phyloP scores from a whole-genome alignment of 176 grass and related monocot genomes.

The Hordeum marinum region DNA sequence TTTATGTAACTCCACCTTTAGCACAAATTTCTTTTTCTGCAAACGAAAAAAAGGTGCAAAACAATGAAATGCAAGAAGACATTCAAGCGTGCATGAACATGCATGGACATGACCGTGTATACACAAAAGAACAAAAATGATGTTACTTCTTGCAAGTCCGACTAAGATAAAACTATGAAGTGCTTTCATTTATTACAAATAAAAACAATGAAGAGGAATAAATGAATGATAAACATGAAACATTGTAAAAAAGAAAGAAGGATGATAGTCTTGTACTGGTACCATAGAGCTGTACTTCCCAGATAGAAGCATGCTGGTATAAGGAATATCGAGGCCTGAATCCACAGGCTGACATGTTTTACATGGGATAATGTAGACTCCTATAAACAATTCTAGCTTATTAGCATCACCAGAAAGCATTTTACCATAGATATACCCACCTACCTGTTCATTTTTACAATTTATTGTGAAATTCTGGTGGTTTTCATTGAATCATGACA shows the following conservation, averaged over 20 bases:
- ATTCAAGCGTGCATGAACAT: neutral
- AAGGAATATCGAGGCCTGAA: neutral
- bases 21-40: conserved; percentile 82
- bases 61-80: neutral
- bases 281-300: neutral
- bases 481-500: neutral
- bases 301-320: neutral
- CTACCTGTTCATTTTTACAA: neutral
- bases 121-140: neutral
- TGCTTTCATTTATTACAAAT: neutral
- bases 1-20: conserved; percentile 79
- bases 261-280: neutral
- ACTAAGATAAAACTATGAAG: neutral
- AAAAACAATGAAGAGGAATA: neutral
- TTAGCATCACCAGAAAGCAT: neutral
- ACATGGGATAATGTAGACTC: neutral
- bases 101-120: conserved; percentile 4
- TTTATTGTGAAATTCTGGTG: neutral
- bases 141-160: neutral
- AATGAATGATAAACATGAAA: conserved; percentile 25
- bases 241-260: neutral
- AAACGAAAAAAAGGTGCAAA: conserved; percentile 9
- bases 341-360: neutral
- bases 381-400: neutral
- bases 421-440: neutral